phyloP scores from a whole-genome alignment of 108 stramenopile species.

The Cyclotella cryptica region DNA sequence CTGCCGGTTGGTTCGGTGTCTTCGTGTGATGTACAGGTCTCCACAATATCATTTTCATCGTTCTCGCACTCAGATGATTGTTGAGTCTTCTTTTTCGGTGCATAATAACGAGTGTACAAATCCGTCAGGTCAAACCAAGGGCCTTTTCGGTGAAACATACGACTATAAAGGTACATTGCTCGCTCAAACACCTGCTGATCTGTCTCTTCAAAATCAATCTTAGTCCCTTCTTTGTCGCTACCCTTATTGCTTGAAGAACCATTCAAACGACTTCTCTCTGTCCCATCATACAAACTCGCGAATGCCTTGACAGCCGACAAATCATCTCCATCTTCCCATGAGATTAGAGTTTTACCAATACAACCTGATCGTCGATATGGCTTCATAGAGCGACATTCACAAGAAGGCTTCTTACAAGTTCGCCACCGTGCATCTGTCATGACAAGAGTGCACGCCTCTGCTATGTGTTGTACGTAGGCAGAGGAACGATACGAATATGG shows the following conservation, averaged over 20 bases:
- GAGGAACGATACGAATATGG: conserved; percentile 55
- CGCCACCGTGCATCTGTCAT: conserved; percentile 74
- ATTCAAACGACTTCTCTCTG: neutral
- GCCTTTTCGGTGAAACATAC: conserved; percentile 82
- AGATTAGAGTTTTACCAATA: conserved; percentile 49
- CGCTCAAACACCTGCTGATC: conserved; percentile 52
- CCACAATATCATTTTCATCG: neutral
- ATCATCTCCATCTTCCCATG: conserved; percentile 83
- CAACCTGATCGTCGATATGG: neutral
- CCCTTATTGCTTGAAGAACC: neutral
- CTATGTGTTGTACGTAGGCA: conserved; percentile 83
- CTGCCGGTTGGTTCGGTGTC: neutral
- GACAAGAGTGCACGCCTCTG: conserved; percentile 76
- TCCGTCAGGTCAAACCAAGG: conserved; percentile 83
- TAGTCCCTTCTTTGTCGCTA: neutral
- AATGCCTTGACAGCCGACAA: conserved; percentile 67
- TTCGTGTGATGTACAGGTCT: neutral
- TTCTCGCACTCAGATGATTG: neutral
- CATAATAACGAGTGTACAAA: conserved; percentile 76
- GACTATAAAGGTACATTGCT: conserved; percentile 72
- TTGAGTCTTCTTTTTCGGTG: conserved; percentile 36
- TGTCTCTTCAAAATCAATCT: neutral
- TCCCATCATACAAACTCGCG: conserved; percentile 50
- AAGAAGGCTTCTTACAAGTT: conserved; percentile 8
- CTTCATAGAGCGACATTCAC: neutral